Base-by-base conservation (phyloP, 2,329 filamentous ascomycete species). In the Shiraia bambusicola region DNA sequence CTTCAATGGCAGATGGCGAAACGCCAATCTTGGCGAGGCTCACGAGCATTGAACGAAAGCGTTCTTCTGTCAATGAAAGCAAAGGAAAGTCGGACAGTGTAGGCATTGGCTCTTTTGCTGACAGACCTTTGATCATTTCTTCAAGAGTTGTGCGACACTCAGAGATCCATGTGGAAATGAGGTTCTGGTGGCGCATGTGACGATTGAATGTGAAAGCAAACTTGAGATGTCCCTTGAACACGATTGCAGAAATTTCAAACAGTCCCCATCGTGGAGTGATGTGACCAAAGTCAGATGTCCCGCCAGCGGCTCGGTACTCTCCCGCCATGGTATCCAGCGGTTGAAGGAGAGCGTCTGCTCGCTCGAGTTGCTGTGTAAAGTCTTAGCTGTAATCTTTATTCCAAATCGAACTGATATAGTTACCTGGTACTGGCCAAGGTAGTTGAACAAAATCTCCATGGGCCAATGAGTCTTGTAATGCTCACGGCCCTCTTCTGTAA, bases 371-470 rank as follows among this genome's bases (percentile, higher is more conserved):
- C 50, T 75, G 62, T 63, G 61, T 26, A 7, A 62, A 54, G 1
- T 63, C 64, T 40, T 66, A 69, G 42, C 28, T 19, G 3, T 15
- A 4, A 25, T 17, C 9, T 0, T 24, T n/a, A n/a, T n/a, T n/a
- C n/a, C n/a, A n/a, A 13, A 13, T 19, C 3, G 4, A 2, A 10
- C 26, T 13, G 16, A 12, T 31, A 9, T 10, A 30, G 47, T 69
- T 73, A 61, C 76, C 40, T 78, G 73, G 16, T 76, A 65, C 0
- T 73, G 72, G 6, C 79, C 77, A 2, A 75, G 69, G 50, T 79
- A 80, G 40, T 73, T 81, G 56, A 83, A 82, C 28, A 81, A 72
- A 34, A 84, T 71, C 54, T 84, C 81, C 41, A 81, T 73, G 0
- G 72, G 72, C 56, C 64, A 71, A 17, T 72, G 71, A 13, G 65